A percentile compares a stretch with the other conserved stretches of the same genome.
phyloP scores from a whole-genome alignment of 345 rosid species.

The Salix arbutifolia region DNA sequence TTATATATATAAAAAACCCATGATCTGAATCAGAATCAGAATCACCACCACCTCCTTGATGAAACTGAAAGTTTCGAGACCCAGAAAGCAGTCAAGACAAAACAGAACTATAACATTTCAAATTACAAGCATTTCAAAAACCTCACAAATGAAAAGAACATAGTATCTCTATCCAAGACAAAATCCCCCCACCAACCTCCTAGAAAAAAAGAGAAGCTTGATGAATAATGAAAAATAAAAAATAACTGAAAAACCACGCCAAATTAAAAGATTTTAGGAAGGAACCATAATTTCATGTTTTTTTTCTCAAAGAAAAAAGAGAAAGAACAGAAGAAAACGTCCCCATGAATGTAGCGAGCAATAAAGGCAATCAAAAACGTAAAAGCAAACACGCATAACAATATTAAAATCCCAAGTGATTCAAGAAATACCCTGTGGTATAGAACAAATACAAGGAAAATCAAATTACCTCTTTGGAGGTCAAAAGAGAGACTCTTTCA shows the following conservation, averaged over 20 bases:
- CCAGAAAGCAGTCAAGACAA: neutral
- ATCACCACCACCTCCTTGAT: neutral
- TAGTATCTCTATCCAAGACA: too few relatives aligned
- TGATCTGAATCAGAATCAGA: neutral
- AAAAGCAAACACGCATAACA: neutral
- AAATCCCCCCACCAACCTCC: too few relatives aligned
- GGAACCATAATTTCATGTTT: neutral
- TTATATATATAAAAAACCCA: too few relatives aligned
- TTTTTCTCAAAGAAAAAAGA: neutral
- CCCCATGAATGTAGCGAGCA: neutral
- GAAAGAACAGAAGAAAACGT: neutral
- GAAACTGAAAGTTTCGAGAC: neutral
- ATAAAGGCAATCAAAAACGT: neutral
- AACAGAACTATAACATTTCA: neutral
- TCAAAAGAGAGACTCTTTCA: slow-evolving; percentile 53
- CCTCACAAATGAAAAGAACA: neutral
- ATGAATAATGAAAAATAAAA: too few relatives aligned
- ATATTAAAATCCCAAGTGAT: neutral
- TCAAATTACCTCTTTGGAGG: slow-evolving; percentile 39
- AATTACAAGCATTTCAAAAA: neutral
- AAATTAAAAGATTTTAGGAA: too few relatives aligned
- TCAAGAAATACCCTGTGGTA: slow-evolving; percentile 13
- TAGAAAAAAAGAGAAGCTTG: too few relatives aligned
- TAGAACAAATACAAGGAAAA: neutral
- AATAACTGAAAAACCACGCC: too few relatives aligned